These are phyloP conservation scores for Fusarium heterosporum DNA, from an alignment of 2,329 filamentous ascomycete species.

Conservation along the genomic window DNA sequence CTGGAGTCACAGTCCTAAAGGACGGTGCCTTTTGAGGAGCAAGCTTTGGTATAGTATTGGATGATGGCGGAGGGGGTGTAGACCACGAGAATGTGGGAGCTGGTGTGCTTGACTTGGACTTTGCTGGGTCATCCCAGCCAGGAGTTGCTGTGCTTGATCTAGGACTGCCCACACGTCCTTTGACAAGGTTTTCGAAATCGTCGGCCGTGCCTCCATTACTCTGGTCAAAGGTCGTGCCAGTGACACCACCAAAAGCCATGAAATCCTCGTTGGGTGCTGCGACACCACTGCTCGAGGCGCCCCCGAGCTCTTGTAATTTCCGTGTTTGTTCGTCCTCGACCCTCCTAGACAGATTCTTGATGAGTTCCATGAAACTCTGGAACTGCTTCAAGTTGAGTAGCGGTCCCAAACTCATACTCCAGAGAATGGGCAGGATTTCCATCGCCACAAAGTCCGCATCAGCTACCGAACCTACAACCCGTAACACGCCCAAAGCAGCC, in stretches of 20 bases:
- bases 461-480: constrained; percentile 82
- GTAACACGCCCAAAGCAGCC: constrained; percentile 86
- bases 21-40: constrained; percentile 45
- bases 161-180: constrained; percentile 65
- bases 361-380: constrained; percentile 87
- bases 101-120: constrained; percentile 54
- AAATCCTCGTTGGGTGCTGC: constrained; percentile 71
- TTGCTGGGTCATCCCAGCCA: constrained; percentile 63
- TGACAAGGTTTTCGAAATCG: constrained; percentile 91
- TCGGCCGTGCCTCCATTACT: constrained; percentile 68
- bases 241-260: constrained; percentile 76
- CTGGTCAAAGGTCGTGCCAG: constrained; percentile 67
- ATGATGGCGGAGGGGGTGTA: constrained; percentile 64
- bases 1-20: constrained; percentile 70
- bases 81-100: constrained; percentile 73
- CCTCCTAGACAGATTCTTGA: constrained; percentile 80
- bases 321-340: constrained; percentile 90
- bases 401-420: constrained; percentile 91
- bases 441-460: constrained; percentile 93
- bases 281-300: constrained; percentile 65
- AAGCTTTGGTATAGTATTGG: constrained; percentile 48
- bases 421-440: constrained; percentile 89
- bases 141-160: constrained; percentile 56
- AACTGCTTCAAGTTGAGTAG: constrained; percentile 90
- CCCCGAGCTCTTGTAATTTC: constrained; percentile 86